These are phyloP conservation scores for Pestalotiopsis sp. DNA, from an alignment of 2,329 filamentous ascomycete genomes.

Conservation along the genomic window DNA sequence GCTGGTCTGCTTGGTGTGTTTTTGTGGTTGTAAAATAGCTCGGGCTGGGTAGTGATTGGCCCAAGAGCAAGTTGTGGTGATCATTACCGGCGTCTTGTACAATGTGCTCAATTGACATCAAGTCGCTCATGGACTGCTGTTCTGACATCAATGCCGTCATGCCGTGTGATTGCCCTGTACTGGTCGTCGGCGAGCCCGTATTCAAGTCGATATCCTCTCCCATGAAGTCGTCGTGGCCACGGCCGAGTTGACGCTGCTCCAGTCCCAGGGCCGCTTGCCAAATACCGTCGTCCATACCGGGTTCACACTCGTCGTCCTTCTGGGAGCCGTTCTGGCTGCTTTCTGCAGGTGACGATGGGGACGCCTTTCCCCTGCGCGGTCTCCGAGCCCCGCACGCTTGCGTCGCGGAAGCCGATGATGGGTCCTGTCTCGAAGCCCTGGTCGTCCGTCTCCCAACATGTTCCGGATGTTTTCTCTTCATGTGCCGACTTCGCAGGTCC, in stretches of 20 bases:
- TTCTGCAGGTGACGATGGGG: constrained; percentile 4
- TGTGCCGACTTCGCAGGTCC: constrained; percentile 7
- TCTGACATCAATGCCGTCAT: background rate
- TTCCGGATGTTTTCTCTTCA: constrained; percentile 10
- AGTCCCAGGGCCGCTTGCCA: background rate
- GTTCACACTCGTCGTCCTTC: background rate
- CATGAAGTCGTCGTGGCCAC: background rate
- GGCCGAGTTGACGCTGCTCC: background rate
- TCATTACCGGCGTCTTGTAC: background rate
- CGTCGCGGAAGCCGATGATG: background rate
- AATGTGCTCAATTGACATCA: background rate
- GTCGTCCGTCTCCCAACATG: background rate
- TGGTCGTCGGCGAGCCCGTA: background rate
- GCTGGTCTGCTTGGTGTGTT: background rate
- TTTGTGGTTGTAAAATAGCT: background rate
- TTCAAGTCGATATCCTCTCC: background rate
- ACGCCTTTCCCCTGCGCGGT: background rate
- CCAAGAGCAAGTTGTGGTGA: background rate
- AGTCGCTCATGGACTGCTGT: background rate
- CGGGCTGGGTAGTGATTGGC: background rate
- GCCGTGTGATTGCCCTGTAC: background rate
- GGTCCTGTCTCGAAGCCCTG: background rate
- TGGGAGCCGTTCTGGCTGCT: background rate
- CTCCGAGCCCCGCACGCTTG: background rate
- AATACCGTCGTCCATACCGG: background rate